phyloP scores from a whole-genome alignment of 441 rosid genomes.

The Gossypium aridum region DNA sequence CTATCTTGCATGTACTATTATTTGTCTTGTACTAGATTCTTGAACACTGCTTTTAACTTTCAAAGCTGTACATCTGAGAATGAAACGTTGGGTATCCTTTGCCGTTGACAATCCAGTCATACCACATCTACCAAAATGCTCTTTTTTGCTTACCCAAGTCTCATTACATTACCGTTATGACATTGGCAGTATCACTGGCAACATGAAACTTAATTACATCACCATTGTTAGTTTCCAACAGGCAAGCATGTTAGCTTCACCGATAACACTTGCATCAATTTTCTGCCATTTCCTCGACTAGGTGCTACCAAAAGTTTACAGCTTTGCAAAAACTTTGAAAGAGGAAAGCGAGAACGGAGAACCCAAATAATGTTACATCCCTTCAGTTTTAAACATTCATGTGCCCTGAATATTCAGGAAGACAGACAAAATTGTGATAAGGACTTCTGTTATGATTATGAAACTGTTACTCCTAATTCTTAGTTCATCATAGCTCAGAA shows the following conservation, averaged over 20 bases:
- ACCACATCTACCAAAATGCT: not conserved
- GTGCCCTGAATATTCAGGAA: not conserved
- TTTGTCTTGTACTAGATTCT: not conserved
- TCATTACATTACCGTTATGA: not conserved
- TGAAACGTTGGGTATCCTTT: not conserved
- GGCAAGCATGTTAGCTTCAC: not conserved
- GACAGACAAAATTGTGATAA: not conserved
- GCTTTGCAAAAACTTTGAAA: not conserved
- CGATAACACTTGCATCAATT: not conserved
- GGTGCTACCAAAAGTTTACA: not conserved
- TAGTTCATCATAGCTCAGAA: not conserved
- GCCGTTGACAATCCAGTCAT: not conserved
- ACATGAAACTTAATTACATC: not conserved
- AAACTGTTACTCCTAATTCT: not conserved
- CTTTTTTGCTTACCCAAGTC: not conserved
- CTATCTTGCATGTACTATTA: not conserved
- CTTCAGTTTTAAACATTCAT: not conserved
- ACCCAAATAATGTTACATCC: not conserved
- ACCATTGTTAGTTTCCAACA: not conserved
- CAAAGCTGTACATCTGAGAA: not conserved
- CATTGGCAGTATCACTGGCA: not conserved
- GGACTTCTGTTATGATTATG: not conserved
- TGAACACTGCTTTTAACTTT: not conserved
- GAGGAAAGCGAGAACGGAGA: not conserved
- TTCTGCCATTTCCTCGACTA: not conserved